A percentile compares a stretch with the other conserved stretches of the same genome.
Conservation (phyloP, 345 rosid species). For the Eucalyptus polyanthemos region DNA sequence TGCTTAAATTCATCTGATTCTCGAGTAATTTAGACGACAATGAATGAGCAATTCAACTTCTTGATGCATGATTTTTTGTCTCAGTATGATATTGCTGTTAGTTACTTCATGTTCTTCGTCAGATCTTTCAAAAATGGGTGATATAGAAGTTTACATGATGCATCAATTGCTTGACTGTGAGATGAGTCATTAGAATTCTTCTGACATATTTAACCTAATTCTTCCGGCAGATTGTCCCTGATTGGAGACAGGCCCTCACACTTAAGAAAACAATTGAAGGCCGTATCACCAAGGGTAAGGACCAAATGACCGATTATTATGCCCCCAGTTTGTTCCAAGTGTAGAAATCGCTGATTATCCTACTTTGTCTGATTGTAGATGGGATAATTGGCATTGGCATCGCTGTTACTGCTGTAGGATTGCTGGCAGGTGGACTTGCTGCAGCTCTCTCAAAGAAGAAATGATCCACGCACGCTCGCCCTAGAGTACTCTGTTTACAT, state of each 20-base stretch:
- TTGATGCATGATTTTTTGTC: background rate
- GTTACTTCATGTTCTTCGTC: background rate
- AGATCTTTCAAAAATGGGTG: background rate
- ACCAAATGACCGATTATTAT: background rate
- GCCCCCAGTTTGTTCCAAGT: background rate
- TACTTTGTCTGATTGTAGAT: constrained; percentile 26
- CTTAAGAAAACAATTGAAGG: constrained; percentile 60
- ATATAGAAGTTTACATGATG: background rate
- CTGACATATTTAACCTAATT: background rate
- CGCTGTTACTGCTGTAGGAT: constrained; percentile 65
- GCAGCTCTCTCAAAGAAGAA: constrained; percentile 53
- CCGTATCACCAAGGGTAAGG: constrained; percentile 45
- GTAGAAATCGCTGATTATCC: background rate
- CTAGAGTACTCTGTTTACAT: background rate
- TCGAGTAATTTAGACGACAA: background rate
- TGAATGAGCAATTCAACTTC: background rate
- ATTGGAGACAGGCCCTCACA: constrained; percentile 56
- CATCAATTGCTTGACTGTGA: background rate
- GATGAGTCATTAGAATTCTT: background rate
- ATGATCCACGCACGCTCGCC: background rate
- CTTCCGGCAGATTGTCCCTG: constrained; percentile 45
- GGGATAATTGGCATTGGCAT: constrained; percentile 84
- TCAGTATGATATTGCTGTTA: background rate
- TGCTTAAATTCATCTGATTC: background rate
- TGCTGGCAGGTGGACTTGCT: constrained; percentile 64